Evolutionary conservation across 495 filamentous ascomycete genomes (phyloP).

Genomic region (Podospora pseudocomata): DNA sequence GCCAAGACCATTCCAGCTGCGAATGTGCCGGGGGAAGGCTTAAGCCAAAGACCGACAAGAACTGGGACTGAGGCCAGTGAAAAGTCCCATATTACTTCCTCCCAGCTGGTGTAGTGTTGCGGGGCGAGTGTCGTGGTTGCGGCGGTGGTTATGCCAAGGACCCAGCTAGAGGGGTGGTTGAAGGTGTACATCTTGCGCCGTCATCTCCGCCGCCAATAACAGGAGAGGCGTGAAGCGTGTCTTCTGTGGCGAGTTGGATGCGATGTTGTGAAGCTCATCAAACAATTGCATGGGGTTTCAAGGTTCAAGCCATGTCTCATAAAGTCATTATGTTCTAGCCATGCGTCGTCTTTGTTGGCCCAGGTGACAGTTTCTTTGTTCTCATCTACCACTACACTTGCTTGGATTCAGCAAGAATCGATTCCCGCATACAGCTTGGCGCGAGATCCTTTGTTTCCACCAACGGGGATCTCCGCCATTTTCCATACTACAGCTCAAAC

Average conservation of each 20-base stretch:
- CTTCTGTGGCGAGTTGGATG: background rate
- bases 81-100: slow-evolving; percentile 7
- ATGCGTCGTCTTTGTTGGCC: background rate
- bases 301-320: background rate
- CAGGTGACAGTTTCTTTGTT: background rate
- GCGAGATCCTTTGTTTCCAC: background rate
- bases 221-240: background rate
- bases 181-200: background rate
- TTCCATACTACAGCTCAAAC: slow-evolving; percentile 20
- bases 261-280: background rate
- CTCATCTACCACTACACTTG: background rate
- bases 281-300: background rate
- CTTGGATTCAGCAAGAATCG: background rate
- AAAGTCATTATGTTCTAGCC: background rate
- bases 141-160: background rate
- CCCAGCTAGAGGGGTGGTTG: background rate
- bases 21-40: background rate
- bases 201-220: background rate
- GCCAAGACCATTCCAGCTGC: background rate
- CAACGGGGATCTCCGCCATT: background rate
- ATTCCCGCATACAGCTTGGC: background rate
- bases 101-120: slow-evolving; percentile 1
- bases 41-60: background rate
- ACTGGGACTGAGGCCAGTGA: slow-evolving; percentile 3
- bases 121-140: background rate